Evolutionary conservation across 176 grass and related monocot genomes (phyloP).

Genomic region (Dendrocalamus sinicus): DNA sequence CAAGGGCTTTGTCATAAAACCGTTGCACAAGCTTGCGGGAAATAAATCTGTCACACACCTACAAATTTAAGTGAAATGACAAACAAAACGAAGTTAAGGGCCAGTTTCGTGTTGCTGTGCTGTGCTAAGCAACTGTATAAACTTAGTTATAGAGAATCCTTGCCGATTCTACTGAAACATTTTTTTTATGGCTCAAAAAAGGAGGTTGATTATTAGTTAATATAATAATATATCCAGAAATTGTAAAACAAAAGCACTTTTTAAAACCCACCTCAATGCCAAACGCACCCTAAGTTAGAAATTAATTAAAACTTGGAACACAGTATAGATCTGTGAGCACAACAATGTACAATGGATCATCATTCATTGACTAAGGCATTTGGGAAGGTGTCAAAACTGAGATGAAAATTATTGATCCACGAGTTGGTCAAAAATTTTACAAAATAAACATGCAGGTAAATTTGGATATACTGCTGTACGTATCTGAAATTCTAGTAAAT

Average conservation of each 20-base stretch:
- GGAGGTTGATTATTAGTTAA: not conserved
- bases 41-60: conserved; percentile 98
- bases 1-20: conserved; percentile 88
- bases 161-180: not conserved
- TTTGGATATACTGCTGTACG: conserved; percentile 5
- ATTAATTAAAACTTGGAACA: conserved; percentile 10
- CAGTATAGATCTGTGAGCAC: conserved; percentile 19
- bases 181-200: not conserved
- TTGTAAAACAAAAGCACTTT: not conserved
- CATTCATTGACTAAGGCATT: conserved; percentile 16
- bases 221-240: conserved; percentile 24
- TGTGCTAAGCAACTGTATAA: conserved; percentile 26
- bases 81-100: conserved; percentile 30
- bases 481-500: conserved; percentile 37
- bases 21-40: conserved; percentile 83
- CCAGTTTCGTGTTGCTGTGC: conserved; percentile 6
- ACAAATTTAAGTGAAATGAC: conserved; percentile 48
- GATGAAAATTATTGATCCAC: conserved; percentile 22
- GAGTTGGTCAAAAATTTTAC: conserved; percentile 27
- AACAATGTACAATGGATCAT: not conserved
- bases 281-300: conserved; percentile 9
- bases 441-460: conserved; percentile 19
- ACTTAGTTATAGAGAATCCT: conserved; percentile 18
- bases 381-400: conserved; percentile 22
- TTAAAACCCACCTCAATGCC: not conserved